Evolutionary conservation across 2,329 filamentous ascomycete genomes (phyloP), one percentile per base, ranked within the genome.

Genomic region (Ophiostoma populinum): DNA sequence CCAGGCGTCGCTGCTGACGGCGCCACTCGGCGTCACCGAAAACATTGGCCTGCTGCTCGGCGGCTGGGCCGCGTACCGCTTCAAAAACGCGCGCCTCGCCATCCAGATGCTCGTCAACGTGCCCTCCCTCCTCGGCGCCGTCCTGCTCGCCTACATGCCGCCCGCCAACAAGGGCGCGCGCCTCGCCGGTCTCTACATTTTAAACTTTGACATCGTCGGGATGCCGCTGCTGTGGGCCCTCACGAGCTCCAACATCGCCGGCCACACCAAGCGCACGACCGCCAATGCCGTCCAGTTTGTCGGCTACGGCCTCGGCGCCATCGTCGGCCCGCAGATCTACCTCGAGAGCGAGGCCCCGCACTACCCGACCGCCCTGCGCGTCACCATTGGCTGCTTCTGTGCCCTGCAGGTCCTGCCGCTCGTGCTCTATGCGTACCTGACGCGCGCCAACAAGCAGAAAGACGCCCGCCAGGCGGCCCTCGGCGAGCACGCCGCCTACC

Each of bases 251-350:
- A 75, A 75, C 41, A 75, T 75, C 0, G 75, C 67, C 0, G 75
- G 75, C 1, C 72, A 80, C 46, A 80, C 75, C 0, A 80, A 80
- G 40, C 75, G 76, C 45, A 56, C 75, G 27, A 38, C 43, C 20
- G 50, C 46, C 32, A 63, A 71, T 4, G 71, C 69, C 0, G 51
- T 74, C 19, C 65, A 74, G 24, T 74, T 40, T 24, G 19, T 37
- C 18, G 38, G 34, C 17, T 40, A 40, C 24, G 32, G 35, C 13
- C 17, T 18, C 11, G 32, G 21, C 12, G 37, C 37, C 9, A 40
- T 40, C 26, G 36, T 39, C n/a, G 41, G 36, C 1, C 41, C 41
- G 11, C 37, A 39, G 32, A 35, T 43, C 18, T 43, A 41, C 33
- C 24, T 41, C n/a, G 26, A 13, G 5, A 28, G 13, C 6, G 26